Base-by-base conservation (phyloP, 2,329 filamentous ascomycete genomes). In the Diaporthe ampelina region DNA sequence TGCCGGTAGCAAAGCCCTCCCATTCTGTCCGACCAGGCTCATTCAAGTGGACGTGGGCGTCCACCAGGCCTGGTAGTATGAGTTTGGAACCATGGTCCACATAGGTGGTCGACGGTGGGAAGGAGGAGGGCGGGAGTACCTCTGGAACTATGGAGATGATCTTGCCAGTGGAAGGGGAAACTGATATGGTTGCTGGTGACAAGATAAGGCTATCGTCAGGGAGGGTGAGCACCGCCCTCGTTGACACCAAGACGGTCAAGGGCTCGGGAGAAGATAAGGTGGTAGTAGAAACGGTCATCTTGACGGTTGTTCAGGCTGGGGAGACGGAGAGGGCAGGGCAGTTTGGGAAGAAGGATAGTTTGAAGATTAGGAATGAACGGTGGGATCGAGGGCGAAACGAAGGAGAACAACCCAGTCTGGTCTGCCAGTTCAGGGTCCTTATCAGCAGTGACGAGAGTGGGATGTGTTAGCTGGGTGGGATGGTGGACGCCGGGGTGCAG, bases 1-100 rank as follows among this genome's bases (percentile, higher is more conserved):
- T 98, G 65, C 97, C 97, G 0, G 95, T 98, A 87, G 93, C 94
- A 87, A 99, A 99, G 15, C 97, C 97, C 82, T 99, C 97, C 97
- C 97, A 98, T 89, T 98, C 96, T 70, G 96, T 98, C 73, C 97
- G 91, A 56, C 97, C 97, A 0, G 97, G 97, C 85, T 99, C 97
- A 81, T 98, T 98, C 79, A 98, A 91, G 85, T 99, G 97, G 50
- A 99, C 97, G 83, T 99, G 97, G 48, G 97, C 96, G 82, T 99
- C 97, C 24, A 99, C 96, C 40, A 99, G 88, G 26, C 97, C 97
- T 0, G 97, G 97, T 45, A 98, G 88, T 52, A 99, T 87, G 61
- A 98, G 89, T 83, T 93, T 90, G 15, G 96, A 95, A 29, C 94
- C 94, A 85, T 98, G 92, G 86, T 99, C 93, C 78, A 91, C 89